A percentile compares a stretch with the other conserved stretches of the same genome.
These are phyloP conservation scores for Amanita fuliginea DNA, from an alignment of 768 basidiomycete genomes.

Conservation along the genomic window DNA sequence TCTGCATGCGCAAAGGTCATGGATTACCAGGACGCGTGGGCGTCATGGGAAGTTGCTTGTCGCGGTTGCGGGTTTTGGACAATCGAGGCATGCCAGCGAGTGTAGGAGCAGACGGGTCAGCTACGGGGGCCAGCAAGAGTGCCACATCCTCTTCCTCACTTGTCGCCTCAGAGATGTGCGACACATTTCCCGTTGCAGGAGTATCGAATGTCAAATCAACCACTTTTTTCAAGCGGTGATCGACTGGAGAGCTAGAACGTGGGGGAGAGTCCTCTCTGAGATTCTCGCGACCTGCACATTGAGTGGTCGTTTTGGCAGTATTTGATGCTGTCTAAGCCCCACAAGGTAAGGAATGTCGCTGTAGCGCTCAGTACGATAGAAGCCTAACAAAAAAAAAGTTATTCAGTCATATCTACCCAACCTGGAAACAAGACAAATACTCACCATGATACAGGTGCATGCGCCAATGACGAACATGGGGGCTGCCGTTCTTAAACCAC, in stretches of 20 bases:
- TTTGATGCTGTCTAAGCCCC: slow-evolving; percentile 51
- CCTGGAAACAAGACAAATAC: slow-evolving; percentile 15
- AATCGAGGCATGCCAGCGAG: slow-evolving; percentile 68
- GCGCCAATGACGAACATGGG: slow-evolving; percentile 57
- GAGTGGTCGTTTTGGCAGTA: slow-evolving; percentile 15
- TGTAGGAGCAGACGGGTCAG: slow-evolving; percentile 58
- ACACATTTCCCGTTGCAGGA: slow-evolving; percentile 27
- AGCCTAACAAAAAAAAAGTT: slow-evolving; percentile 36
- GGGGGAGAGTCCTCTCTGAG: slow-evolving; percentile 20
- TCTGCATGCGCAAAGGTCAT: slow-evolving; percentile 45
- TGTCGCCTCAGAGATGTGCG: slow-evolving; percentile 42
- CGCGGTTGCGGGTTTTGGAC: slow-evolving; percentile 23
- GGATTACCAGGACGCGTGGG: slow-evolving; percentile 42
- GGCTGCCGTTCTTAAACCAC: slow-evolving; percentile 35
- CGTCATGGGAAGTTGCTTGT: slow-evolving; percentile 37
- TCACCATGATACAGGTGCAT: slow-evolving; percentile 53
- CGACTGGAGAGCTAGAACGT: slow-evolving; percentile 42
- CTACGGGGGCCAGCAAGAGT: slow-evolving; percentile 55
- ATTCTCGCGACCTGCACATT: slow-evolving; percentile 21
- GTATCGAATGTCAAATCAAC: slow-evolving; percentile 3
- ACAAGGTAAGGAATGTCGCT: slow-evolving; percentile 71
- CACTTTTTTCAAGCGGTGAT: slow-evolving; percentile 27
- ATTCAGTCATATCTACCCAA: slow-evolving; percentile 9
- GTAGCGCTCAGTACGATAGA: slow-evolving; percentile 74
- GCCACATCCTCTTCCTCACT: slow-evolving; percentile 70